These are phyloP conservation scores for Protea cynaroides DNA, from an alignment of 164 flowering plant genomes.

Conservation along the genomic window DNA sequence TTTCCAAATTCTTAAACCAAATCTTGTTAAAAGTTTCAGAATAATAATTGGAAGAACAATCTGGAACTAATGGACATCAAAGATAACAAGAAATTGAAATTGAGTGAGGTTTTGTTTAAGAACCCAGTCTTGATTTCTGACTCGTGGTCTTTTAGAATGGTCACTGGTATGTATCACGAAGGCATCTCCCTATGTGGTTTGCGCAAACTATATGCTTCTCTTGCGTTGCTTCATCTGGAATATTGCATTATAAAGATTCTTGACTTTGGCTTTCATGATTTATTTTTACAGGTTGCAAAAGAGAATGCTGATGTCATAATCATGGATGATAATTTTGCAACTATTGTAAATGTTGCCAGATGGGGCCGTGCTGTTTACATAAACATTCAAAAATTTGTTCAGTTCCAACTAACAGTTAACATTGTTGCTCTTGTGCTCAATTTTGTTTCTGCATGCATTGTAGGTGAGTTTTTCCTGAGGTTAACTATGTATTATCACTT, in stretches of 20 bases:
- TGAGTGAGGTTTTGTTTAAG: too few relatives aligned
- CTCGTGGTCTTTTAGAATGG: too few relatives aligned
- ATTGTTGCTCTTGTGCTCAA: constrained; percentile 42
- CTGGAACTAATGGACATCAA: too few relatives aligned
- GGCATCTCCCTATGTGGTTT: too few relatives aligned
- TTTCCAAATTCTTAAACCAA: too few relatives aligned
- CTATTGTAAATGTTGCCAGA: constrained; percentile 36
- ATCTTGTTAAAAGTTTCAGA: too few relatives aligned
- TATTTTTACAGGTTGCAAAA: constrained; percentile 33
- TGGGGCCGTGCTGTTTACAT: constrained; percentile 48
- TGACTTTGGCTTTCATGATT: neutral
- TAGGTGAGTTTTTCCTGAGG: constrained; percentile 16
- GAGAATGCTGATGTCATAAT: constrained; percentile 37
- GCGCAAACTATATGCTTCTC: too few relatives aligned
- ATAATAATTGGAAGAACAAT: too few relatives aligned
- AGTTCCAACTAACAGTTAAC: constrained; percentile 73
- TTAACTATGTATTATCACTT: neutral
- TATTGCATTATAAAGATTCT: neutral
- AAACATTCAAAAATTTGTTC: constrained; percentile 75
- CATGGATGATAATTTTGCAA: constrained; percentile 34
- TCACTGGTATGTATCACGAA: too few relatives aligned
- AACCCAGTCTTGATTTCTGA: too few relatives aligned
- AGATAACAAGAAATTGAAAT: too few relatives aligned
- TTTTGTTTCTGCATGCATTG: constrained; percentile 35
- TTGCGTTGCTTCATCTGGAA: too few relatives aligned